Evolutionary conservation across 768 basidiomycete genomes (phyloP).

Genomic region (Leucosporidium scottii): DNA sequence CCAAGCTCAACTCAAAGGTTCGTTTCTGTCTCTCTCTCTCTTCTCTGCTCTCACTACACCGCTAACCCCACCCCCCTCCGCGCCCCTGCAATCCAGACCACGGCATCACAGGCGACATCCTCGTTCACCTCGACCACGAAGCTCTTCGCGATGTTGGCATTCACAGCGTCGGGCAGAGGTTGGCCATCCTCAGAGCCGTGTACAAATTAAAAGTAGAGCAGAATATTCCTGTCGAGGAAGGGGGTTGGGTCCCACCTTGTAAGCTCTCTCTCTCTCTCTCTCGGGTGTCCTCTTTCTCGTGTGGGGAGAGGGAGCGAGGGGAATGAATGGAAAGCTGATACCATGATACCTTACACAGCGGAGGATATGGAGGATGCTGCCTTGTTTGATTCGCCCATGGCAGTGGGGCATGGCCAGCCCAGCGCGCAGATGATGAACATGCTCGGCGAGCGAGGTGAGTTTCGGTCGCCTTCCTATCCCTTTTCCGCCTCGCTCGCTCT

Average conservation of each 20-base stretch:
- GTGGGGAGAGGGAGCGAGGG: too few relatives aligned
- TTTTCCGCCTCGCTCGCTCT: too few relatives aligned
- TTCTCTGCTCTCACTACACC: background rate
- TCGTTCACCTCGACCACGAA: constrained; percentile 76
- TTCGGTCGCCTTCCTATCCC: background rate
- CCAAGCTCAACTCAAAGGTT: constrained; percentile 64
- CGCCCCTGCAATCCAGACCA: constrained; percentile 70
- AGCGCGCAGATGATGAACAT: constrained; percentile 15
- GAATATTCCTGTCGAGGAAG: constrained; percentile 70
- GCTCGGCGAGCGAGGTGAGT: constrained; percentile 25
- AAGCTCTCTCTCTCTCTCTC: background rate
- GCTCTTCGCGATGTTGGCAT: constrained; percentile 79
- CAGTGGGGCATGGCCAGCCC: constrained; percentile 6
- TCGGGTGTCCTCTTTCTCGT: too few relatives aligned
- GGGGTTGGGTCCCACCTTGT: constrained; percentile 86
- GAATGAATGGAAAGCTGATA: background rate
- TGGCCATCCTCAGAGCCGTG: constrained; percentile 84
- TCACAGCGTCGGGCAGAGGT: constrained; percentile 79
- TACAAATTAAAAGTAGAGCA: constrained; percentile 81
- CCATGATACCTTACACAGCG: too few relatives aligned
- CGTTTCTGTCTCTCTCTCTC: constrained; percentile 27
- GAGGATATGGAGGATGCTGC: constrained; percentile 18
- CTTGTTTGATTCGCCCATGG: too few relatives aligned
- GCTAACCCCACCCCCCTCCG: background rate
- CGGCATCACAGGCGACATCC: constrained; percentile 81